A percentile compares a stretch with the other conserved stretches of the same genome.
Conservation (phyloP, 1,284 basidiomycete genomes). For the Ganoderma boninense region DNA sequence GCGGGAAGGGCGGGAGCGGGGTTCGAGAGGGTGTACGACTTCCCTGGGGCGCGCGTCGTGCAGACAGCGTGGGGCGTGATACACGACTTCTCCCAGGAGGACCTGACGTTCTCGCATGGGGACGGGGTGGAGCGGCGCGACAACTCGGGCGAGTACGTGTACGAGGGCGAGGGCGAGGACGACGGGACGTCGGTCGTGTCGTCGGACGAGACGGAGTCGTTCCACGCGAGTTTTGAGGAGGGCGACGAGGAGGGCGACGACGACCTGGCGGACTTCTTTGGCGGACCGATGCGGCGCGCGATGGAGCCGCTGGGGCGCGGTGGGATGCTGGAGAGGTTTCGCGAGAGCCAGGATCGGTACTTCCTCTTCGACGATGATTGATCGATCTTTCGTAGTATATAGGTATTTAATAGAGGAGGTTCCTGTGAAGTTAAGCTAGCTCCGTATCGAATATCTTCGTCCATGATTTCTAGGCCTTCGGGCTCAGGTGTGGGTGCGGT, state of each 20-base stretch:
- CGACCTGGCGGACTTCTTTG: background rate
- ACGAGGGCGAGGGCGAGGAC: background rate
- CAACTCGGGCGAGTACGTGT: slow-evolving; percentile 3
- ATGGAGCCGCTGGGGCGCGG: slow-evolving; percentile 6
- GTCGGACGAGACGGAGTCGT: background rate
- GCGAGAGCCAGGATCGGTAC: slow-evolving; percentile 12
- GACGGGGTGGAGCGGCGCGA: slow-evolving; percentile 12
- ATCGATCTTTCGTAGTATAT: background rate
- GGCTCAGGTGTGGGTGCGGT: too few species aligned
- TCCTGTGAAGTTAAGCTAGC: background rate
- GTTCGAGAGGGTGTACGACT: slow-evolving; percentile 8
- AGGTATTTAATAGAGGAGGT: background rate
- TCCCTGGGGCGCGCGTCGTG: slow-evolving; percentile 16
- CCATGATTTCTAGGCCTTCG: too few species aligned
- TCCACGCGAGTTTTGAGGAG: background rate
- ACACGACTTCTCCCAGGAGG: slow-evolving; percentile 4
- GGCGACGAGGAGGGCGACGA: background rate
- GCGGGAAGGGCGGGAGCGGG: background rate
- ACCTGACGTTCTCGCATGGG: slow-evolving; percentile 8
- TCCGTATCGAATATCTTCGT: too few species aligned
- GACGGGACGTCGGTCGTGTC: slow-evolving; percentile 1
- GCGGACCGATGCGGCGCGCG: background rate
- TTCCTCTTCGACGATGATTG: slow-evolving; percentile 12
- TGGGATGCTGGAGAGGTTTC: slow-evolving; percentile 9
- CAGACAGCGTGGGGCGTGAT: slow-evolving; percentile 21